A percentile compares a stretch with the other conserved stretches of the same genome.
Evolutionary conservation across 2,329 filamentous ascomycete genomes (phyloP).

Genomic region (Tetracladium maxilliforme): DNA sequence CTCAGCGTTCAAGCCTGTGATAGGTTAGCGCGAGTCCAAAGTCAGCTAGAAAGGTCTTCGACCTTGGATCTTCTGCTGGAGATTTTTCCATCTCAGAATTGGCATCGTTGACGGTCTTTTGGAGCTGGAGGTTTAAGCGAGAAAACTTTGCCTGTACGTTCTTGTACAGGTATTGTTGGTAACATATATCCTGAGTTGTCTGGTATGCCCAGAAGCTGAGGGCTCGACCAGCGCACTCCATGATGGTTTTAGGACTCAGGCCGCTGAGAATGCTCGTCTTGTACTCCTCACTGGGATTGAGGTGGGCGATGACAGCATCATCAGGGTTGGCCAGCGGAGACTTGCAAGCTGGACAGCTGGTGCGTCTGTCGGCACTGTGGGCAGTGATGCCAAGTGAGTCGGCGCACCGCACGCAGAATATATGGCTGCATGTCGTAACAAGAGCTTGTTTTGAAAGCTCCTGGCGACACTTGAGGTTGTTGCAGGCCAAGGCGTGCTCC

Average conservation of each 20-base stretch:
- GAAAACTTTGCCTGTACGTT: conserved; percentile 59
- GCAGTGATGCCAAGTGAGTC: conserved; percentile 44
- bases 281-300: conserved; percentile 78
- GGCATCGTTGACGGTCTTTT: conserved; percentile 61
- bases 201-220: conserved; percentile 82
- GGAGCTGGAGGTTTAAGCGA: conserved; percentile 47
- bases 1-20: conserved; percentile 39
- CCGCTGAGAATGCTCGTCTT: conserved; percentile 79
- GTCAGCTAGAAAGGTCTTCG: not conserved
- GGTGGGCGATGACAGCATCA: conserved; percentile 55
- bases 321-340: conserved; percentile 54
- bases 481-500: conserved; percentile 67
- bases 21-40: not conserved
- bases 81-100: conserved; percentile 47
- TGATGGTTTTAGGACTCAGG: conserved; percentile 63
- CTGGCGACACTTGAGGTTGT: conserved; percentile 60
- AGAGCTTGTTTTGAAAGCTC: conserved; percentile 58
- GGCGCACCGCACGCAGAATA: conserved; percentile 71
- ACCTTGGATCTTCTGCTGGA: no score
- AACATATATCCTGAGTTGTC: conserved; percentile 71
- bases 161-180: conserved; percentile 62
- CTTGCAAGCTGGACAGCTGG: conserved; percentile 62
- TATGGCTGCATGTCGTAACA: conserved; percentile 83
- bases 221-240: conserved; percentile 73
- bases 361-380: conserved; percentile 31